These are phyloP conservation scores for Saksenaea oblongispora DNA, from an alignment of 371 early-diverging fungal genomes.

Conservation along the genomic window DNA sequence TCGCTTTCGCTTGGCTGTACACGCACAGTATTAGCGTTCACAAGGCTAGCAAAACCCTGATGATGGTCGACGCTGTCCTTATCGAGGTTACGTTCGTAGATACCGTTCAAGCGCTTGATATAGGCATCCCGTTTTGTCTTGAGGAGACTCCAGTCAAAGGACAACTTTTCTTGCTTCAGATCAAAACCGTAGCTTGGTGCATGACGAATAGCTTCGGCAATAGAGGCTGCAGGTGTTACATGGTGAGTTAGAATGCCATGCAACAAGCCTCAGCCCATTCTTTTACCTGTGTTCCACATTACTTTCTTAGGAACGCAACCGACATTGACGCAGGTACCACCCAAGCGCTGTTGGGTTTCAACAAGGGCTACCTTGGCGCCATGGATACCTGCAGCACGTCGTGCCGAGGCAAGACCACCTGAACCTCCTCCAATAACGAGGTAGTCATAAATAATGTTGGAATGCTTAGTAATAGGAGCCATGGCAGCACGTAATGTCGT, in stretches of 20 bases:
- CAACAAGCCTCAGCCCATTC: neutral
- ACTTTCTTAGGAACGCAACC: constrained; percentile 99
- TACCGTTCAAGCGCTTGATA: constrained; percentile 93
- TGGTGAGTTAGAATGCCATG: neutral
- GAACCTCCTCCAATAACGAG: constrained; percentile 91
- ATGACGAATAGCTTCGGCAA: constrained; percentile 86
- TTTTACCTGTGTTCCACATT: constrained; percentile 89
- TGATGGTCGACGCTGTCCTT: constrained; percentile 87
- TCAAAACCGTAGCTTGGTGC: constrained; percentile 90
- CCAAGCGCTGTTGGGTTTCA: constrained; percentile 82
- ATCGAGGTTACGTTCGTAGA: constrained; percentile 88
- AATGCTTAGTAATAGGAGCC: constrained; percentile 24
- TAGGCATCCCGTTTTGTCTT: constrained; percentile 95
- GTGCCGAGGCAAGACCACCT: constrained; percentile 89
- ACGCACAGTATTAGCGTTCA: constrained; percentile 71
- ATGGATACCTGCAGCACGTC: constrained; percentile 86
- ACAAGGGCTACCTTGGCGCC: constrained; percentile 90
- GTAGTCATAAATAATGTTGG: constrained; percentile 72
- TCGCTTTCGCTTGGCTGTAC: constrained; percentile 53
- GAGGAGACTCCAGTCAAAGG: constrained; percentile 73
- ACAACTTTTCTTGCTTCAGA: constrained; percentile 38
- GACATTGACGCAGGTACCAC: constrained; percentile 96
- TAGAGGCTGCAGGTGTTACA: constrained; percentile 55
- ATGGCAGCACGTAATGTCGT: constrained; percentile 22
- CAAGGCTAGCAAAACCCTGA: constrained; percentile 85